Base-by-base conservation (phyloP, 805 yeast species). In the Starmerella apicola region DNA sequence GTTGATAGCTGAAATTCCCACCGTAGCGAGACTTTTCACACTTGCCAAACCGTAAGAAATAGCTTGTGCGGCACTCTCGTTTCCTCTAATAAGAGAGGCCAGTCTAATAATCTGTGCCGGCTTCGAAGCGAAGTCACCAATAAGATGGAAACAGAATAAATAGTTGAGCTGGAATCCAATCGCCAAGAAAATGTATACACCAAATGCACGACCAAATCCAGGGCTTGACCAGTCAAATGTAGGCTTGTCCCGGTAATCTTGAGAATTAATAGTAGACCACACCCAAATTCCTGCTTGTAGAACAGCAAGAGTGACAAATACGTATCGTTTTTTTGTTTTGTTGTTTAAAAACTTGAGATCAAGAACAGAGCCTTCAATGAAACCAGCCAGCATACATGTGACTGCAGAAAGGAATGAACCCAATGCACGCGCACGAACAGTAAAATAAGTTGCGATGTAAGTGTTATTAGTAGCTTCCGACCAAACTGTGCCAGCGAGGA, bases 361-460 rank as follows among this genome's bases (percentile, higher is more conserved):
- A 48, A 72, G 60, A 31, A 71, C 21, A 32, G 52, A 10, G 28
- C 78, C 48, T 3, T 37, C 31, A 1, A 36, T 3, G 4, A 34
- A 73, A 32, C 72, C 59, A 20, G 64, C 32, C n/a, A 62, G 53
- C 33, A 77, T 69, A 27, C 77, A 78, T 42, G 70, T 32, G 70
- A 73, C 70, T 54, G 74, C 78, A 35, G 70, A 56, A 33, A 69
- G 55, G 67, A 66, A 37, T 63, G 63, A 24, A 56, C 74, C 74
- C 48, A 73, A 64, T 3, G 78, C 69, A 47, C 79, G 64, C 12
- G 79, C 70, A 53, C 77, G 62, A 36, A 72, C 55, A 47, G 65
- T 68, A 56, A 73, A 73, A 41, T 70, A 62, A 25, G 64, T 67
- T 21, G 34, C 48, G 19, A 42, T 26, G 32, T 44, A 44, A 13